Evolutionary conservation across 2,329 filamentous ascomycete genomes (phyloP).

Genomic region (Chaetomium strumarium): DNA sequence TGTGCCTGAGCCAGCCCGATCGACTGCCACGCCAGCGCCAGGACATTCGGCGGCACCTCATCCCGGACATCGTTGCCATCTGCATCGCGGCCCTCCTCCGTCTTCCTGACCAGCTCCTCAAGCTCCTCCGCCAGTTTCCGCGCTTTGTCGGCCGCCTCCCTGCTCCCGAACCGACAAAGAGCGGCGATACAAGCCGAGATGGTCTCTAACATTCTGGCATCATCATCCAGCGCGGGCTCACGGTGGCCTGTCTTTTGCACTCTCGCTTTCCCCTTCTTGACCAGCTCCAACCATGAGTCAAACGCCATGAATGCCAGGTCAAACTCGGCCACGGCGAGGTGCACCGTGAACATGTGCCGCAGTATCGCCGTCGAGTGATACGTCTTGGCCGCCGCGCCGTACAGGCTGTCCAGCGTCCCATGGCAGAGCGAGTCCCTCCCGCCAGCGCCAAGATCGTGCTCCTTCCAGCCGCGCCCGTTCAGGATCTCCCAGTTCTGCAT

Average conservation of each 20-base stretch:
- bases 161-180: constrained; percentile 74
- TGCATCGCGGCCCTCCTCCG: constrained; percentile 39
- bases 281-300: constrained; percentile 84
- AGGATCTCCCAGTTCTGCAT: constrained; percentile 81
- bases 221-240: constrained; percentile 69
- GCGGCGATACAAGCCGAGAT: constrained; percentile 74
- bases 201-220: constrained; percentile 70
- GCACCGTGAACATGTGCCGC: constrained; percentile 79
- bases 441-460: constrained; percentile 73
- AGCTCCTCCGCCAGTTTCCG: constrained; percentile 63
- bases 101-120: constrained; percentile 68
- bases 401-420: constrained; percentile 78
- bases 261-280: constrained; percentile 77
- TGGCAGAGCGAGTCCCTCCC: constrained; percentile 71
- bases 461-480: constrained; percentile 72
- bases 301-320: constrained; percentile 86
- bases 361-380: constrained; percentile 92
- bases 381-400: constrained; percentile 84
- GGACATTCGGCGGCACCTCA: constrained; percentile 51
- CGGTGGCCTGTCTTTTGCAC: constrained; percentile 69
- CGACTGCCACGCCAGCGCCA: constrained; percentile 72
- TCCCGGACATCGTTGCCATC: constrained; percentile 20
- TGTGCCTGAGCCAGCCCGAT: constrained; percentile 81
- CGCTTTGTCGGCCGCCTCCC: constrained; percentile 72
- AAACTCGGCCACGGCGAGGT: constrained; percentile 83